A percentile compares a stretch with the other conserved stretches of the same genome.
Conservation (phyloP, 129 eudicot genomes). For the Ambrosia trifida region DNA sequence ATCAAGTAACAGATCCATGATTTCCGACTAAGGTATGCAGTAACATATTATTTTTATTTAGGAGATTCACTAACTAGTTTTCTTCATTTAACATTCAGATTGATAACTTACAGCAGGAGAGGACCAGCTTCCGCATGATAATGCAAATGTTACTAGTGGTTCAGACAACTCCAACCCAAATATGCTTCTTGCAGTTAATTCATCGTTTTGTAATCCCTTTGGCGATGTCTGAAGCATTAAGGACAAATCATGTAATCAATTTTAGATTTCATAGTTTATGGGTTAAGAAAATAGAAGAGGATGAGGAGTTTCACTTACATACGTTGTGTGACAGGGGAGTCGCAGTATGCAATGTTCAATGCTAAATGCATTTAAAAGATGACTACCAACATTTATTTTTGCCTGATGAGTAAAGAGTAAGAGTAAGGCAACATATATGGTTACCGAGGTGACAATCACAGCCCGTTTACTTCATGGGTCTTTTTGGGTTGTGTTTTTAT, state of each 20-base stretch:
- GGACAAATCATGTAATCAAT: conserved; percentile 11
- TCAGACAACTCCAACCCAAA: conserved; percentile 81
- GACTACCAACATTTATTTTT: conserved; percentile 74
- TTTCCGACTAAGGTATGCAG: background rate
- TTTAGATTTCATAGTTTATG: conserved; percentile 7
- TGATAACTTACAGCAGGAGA: conserved; percentile 86
- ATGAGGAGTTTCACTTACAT: conserved; percentile 41
- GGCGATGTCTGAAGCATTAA: conserved; percentile 45
- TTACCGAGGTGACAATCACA: background rate
- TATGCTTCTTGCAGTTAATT: conserved; percentile 49
- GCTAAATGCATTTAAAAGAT: conserved; percentile 67
- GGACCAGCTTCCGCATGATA: conserved; percentile 95
- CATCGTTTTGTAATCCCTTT: conserved; percentile 60
- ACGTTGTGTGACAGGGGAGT: conserved; percentile 70
- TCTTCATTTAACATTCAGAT: background rate
- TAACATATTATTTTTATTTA: background rate
- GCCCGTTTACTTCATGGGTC: conserved; percentile 4
- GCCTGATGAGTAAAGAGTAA: conserved; percentile 33
- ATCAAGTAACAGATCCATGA: background rate
- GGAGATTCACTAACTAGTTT: background rate
- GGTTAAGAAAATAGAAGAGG: background rate
- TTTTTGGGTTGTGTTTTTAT: background rate
- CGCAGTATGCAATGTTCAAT: conserved; percentile 82
- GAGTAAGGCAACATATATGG: conserved; percentile 10
- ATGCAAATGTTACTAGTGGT: conserved; percentile 83